These are phyloP conservation scores for Salix purpurea DNA, from an alignment of 345 rosid species.

Conservation along the genomic window DNA sequence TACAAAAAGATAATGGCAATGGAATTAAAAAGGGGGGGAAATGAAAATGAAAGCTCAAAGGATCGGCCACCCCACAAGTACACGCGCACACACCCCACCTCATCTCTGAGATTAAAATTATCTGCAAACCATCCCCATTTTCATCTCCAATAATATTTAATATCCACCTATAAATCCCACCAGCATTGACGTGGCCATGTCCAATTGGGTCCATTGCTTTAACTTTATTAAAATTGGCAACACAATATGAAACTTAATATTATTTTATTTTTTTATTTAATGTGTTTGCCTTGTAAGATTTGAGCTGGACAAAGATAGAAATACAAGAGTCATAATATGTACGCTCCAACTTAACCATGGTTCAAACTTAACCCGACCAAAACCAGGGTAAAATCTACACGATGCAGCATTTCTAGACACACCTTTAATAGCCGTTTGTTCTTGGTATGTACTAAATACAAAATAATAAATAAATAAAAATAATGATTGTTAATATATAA, in stretches of 20 bases:
- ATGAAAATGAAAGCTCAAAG: background rate
- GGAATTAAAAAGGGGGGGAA: too few species aligned
- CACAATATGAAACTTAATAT: background rate
- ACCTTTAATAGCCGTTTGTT: background rate
- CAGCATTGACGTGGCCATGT: slow-evolving; percentile 22
- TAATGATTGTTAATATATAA: background rate
- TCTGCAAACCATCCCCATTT: background rate
- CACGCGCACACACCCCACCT: slow-evolving; percentile 9
- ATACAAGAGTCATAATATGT: slow-evolving; percentile 28
- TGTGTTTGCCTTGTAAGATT: background rate
- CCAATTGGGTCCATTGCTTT: slow-evolving; percentile 8
- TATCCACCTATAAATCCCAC: slow-evolving; percentile 16
- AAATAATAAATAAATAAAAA: background rate
- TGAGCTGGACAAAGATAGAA: slow-evolving; percentile 40
- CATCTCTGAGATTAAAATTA: slow-evolving; percentile 11
- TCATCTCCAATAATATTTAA: background rate
- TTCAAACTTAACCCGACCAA: background rate
- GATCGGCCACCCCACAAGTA: background rate
- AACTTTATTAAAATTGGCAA: background rate
- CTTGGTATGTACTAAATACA: background rate
- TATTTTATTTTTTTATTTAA: background rate
- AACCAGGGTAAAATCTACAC: background rate
- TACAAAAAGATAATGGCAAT: background rate
- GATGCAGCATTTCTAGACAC: too few species aligned
- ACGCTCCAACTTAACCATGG: slow-evolving; percentile 26